phyloP scores from a whole-genome alignment of 345 rosid genomes.

The Brassica juncea region DNA sequence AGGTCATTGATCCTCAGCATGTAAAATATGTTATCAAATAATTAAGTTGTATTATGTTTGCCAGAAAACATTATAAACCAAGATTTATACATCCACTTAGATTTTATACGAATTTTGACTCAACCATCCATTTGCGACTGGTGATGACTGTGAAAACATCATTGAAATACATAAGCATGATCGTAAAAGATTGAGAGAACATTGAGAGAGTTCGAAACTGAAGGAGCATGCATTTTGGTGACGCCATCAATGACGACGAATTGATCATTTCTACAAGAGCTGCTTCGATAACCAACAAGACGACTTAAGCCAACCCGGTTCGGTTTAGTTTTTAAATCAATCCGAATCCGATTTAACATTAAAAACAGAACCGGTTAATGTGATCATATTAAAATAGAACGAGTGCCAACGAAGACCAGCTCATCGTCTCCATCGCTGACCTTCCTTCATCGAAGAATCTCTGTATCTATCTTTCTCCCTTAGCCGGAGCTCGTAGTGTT shows the following conservation, averaged over 20 bases:
- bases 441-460: slow-evolving; percentile 35
- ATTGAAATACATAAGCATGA: background rate
- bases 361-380: slow-evolving; percentile 20
- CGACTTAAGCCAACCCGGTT: background rate
- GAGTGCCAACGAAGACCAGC: slow-evolving; percentile 46
- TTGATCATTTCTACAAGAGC: background rate
- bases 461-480: background rate
- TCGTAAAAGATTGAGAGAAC: background rate
- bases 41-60: background rate
- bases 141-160: background rate
- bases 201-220: background rate
- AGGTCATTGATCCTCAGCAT: no score
- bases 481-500: slow-evolving; percentile 6
- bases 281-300: background rate
- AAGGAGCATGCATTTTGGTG: background rate
- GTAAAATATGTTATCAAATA: background rate
- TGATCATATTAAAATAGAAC: slow-evolving; percentile 28
- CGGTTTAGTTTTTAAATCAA: background rate
- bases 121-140: background rate
- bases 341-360: background rate
- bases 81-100: background rate
- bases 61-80: background rate
- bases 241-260: slow-evolving; percentile 15
- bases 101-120: background rate
- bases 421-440: slow-evolving; percentile 32